These are phyloP conservation scores for Silene latifolia DNA, from an alignment of 148 eudicot genomes.

Conservation along the genomic window DNA sequence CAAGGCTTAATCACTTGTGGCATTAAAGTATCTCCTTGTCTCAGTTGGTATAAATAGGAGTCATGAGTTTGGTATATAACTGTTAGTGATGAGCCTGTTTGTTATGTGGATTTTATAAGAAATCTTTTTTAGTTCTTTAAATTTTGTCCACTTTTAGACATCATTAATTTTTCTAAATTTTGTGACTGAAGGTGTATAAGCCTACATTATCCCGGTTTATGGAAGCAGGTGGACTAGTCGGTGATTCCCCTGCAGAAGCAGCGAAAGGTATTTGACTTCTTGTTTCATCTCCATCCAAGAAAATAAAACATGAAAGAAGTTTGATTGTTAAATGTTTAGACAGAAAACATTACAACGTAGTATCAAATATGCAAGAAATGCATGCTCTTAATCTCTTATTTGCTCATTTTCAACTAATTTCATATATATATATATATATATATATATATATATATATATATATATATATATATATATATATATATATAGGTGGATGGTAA, in stretches of 20 bases:
- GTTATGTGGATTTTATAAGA: neutral
- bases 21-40: neutral
- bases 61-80: neutral
- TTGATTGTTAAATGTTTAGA: neutral
- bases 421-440: too few relatives aligned
- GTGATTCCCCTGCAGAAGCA: slow-evolving; percentile 78
- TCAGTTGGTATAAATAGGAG: neutral
- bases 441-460: too few relatives aligned
- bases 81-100: slow-evolving; percentile 2
- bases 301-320: neutral
- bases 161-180: slow-evolving; percentile 10
- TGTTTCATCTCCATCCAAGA: slow-evolving; percentile 1
- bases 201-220: slow-evolving; percentile 72
- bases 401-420: neutral
- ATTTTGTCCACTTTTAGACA: neutral
- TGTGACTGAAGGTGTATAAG: slow-evolving; percentile 63
- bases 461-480: too few relatives aligned
- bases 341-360: neutral
- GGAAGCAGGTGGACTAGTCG: slow-evolving; percentile 76
- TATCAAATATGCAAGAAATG: neutral
- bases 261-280: slow-evolving; percentile 55
- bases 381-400: neutral
- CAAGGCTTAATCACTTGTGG: neutral
- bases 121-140: neutral
- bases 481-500: too few relatives aligned